phyloP scores from a whole-genome alignment of 2,329 filamentous ascomycete genomes.

The Albophoma yamanashiensis region DNA sequence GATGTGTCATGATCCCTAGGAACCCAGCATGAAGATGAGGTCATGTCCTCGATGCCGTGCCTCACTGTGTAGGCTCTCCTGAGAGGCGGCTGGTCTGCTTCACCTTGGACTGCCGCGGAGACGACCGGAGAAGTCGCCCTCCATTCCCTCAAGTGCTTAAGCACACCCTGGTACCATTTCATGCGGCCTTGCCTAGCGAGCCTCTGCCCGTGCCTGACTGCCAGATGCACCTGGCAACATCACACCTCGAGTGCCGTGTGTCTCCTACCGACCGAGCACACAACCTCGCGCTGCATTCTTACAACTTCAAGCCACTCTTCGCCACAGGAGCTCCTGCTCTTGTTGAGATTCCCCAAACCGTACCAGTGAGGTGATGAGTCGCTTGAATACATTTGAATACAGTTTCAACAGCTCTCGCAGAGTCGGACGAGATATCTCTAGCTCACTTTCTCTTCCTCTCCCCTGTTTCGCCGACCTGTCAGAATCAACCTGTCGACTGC shows the following conservation, averaged over 20 bases:
- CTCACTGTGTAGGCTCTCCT: not conserved
- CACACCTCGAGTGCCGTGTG: rapidly evolving
- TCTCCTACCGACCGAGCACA: not conserved
- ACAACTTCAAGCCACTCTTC: not conserved
- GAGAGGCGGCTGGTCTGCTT: not conserved
- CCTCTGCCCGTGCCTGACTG: not conserved
- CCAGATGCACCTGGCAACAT: not conserved
- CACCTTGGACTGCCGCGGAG: not conserved
- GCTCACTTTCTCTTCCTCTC: too few species aligned
- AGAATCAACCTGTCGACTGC: not conserved
- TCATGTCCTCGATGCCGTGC: not conserved
- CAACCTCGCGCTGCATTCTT: not conserved
- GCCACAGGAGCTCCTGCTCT: not conserved
- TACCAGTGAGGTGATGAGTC: not conserved
- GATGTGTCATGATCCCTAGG: not conserved
- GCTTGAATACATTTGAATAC: not conserved
- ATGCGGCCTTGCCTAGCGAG: not conserved
- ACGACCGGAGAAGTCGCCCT: not conserved
- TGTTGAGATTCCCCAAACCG: not conserved
- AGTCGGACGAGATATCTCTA: not conserved
- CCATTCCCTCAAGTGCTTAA: not conserved
- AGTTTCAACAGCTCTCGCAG: not conserved
- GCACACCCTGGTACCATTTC: not conserved
- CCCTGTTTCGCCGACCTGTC: not conserved
- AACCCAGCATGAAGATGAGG: not conserved